Base-by-base conservation (phyloP, 768 basidiomycete species). In the Calocybe gangraenosa region DNA sequence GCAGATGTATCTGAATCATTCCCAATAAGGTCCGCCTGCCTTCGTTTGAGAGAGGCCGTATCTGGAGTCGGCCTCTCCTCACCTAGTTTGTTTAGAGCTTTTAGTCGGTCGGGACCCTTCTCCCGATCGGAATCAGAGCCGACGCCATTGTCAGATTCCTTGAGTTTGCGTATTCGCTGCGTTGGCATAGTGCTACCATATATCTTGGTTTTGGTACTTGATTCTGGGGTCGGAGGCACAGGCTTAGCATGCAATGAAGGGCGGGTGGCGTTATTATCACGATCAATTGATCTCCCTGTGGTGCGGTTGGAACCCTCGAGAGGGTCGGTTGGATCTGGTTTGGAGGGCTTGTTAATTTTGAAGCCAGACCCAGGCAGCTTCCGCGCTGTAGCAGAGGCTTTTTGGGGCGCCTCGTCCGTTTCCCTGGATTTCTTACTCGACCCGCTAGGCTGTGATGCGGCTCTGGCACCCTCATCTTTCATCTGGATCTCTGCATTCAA, bases 291-390 rank as follows among this genome's bases (percentile, higher is more conserved):
- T 40, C 46, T 52, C 10, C 37, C 30, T 38, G 18, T 21, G 49
- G 40, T 43, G 46, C 30, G 44, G 13, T 32, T 43, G 10, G 53
- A 25, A 35, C 7, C 48, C 9, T 46, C 40, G 2, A 46, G 7
- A 17, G 37, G 20, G 28, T 36, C 33, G 38, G 15, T 33, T 4
- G 44, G 15, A 38, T 56, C 40, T 33, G 52, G 64, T 34, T 63
- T 56, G 0, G 59, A 52, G n/a, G 63, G 40, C 43, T 64, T 64
- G 20, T 68, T 68, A 5, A 60, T 64, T 47, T 65, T 67, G 52
- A 66, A 76, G 2, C 76, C 76, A 3, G 78, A 78, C 0, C 78
- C 77, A 21, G 77, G 77, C 10, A 64, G 45, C 25, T 71, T 68
- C 38, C 69, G 62, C 7, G 57, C 38, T 7, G 53, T 40, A 7